Evolutionary conservation across 257 asterid genomes (phyloP).

Genomic region (Solanum ossicruentum): DNA sequence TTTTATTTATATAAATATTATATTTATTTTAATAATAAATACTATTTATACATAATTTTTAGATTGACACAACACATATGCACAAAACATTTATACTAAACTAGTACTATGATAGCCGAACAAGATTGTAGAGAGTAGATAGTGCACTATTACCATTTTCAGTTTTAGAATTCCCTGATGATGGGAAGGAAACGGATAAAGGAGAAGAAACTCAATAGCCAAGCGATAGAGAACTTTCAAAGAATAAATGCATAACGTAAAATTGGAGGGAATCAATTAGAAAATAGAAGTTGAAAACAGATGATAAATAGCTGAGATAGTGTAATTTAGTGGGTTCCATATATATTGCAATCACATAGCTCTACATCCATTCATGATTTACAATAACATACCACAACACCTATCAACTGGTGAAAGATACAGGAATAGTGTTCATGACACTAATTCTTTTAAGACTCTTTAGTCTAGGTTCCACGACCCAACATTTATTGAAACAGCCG

Average conservation of each 20-base stretch:
- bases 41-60: too few species aligned
- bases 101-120: neutral
- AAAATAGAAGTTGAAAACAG: neutral
- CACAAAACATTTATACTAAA: neutral
- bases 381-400: neutral
- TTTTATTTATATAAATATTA: too few species aligned
- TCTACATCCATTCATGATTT: neutral
- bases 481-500: neutral
- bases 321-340: neutral
- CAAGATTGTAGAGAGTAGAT: neutral
- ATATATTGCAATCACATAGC: neutral
- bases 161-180: neutral
- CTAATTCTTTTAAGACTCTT: neutral
- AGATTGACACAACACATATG: too few species aligned
- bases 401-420: neutral
- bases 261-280: neutral
- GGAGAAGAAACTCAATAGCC: neutral
- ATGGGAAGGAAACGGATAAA: neutral
- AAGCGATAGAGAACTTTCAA: neutral
- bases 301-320: neutral
- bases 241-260: neutral
- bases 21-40: too few species aligned
- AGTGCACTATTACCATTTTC: neutral
- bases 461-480: neutral
- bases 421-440: neutral